These are phyloP conservation scores for Xylariaceae sp. DNA, from an alignment of 2,329 filamentous ascomycete species.

Conservation along the genomic window DNA sequence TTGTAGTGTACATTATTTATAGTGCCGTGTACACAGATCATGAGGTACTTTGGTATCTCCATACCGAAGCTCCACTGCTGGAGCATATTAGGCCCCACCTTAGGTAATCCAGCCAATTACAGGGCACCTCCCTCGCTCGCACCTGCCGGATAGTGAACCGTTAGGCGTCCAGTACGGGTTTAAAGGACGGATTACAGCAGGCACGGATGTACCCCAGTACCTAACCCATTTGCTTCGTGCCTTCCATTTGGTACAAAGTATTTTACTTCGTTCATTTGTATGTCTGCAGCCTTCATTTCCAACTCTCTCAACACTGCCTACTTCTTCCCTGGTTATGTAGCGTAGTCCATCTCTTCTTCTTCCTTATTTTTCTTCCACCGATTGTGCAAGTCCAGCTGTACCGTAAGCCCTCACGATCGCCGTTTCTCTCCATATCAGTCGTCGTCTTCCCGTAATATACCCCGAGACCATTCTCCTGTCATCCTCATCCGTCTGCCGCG, in stretches of 20 bases:
- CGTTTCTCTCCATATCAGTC: neutral
- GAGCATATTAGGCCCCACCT: neutral
- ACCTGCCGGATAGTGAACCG: too few species aligned
- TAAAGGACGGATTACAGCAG: neutral
- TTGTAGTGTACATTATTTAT: neutral
- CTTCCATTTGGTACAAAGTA: neutral
- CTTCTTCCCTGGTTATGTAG: slow-evolving; percentile 3
- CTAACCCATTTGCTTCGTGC: neutral
- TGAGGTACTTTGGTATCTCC: neutral
- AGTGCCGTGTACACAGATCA: neutral
- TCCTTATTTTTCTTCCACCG: slow-evolving; percentile 6
- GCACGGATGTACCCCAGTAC: neutral
- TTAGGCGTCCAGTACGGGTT: neutral
- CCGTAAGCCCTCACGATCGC: neutral
- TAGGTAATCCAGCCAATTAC: neutral
- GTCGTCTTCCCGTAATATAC: neutral
- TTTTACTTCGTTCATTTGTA: slow-evolving; percentile 1
- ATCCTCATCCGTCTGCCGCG: neutral
- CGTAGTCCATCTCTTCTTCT: slow-evolving; percentile 2
- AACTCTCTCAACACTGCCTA: slow-evolving; percentile 9
- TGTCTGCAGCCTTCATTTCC: slow-evolving; percentile 17
- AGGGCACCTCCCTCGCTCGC: neutral
- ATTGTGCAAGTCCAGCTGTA: neutral
- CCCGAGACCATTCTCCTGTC: neutral
- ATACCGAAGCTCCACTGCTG: neutral